Percentiles rank a stretch among this genome's conserved stretches.
Conservation (phyloP, 495 filamentous ascomycete species). For the Lasiosphaeria miniovina region DNA sequence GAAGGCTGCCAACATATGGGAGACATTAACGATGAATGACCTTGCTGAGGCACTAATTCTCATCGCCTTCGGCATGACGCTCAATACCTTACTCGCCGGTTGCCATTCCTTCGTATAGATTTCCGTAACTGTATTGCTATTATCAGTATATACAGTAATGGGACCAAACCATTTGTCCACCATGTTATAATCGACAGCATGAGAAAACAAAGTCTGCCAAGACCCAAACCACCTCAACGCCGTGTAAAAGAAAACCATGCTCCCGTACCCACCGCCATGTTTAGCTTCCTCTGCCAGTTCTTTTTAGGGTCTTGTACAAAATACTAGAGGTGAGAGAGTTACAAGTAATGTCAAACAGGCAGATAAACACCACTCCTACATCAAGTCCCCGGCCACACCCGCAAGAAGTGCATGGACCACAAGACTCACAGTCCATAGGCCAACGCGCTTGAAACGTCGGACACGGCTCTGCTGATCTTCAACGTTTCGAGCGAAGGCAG, state of each 20-base stretch:
- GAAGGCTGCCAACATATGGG: no score
- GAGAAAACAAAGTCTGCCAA: no score
- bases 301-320: conserved; percentile 1
- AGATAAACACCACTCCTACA: conserved; percentile 24
- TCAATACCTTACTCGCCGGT: not conserved
- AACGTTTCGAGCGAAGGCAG: conserved; percentile 86
- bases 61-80: no score
- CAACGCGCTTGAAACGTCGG: conserved; percentile 90
- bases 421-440: conserved; percentile 89
- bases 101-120: not conserved
- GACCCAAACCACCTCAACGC: not conserved
- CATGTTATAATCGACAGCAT: not conserved
- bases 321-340: conserved; percentile 3
- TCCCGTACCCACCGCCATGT: not conserved
- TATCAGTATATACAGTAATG: not conserved
- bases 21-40: no score
- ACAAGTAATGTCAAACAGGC: not conserved
- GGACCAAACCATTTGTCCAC: not conserved
- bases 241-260: not conserved
- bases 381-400: conserved; percentile 84
- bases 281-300: no score
- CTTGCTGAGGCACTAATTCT: no score
- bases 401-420: conserved; percentile 93
- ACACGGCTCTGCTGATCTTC: conserved; percentile 80
- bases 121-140: not conserved